These are phyloP conservation scores for Plantago major DNA, from an alignment of 257 asterid genomes.

Conservation along the genomic window DNA sequence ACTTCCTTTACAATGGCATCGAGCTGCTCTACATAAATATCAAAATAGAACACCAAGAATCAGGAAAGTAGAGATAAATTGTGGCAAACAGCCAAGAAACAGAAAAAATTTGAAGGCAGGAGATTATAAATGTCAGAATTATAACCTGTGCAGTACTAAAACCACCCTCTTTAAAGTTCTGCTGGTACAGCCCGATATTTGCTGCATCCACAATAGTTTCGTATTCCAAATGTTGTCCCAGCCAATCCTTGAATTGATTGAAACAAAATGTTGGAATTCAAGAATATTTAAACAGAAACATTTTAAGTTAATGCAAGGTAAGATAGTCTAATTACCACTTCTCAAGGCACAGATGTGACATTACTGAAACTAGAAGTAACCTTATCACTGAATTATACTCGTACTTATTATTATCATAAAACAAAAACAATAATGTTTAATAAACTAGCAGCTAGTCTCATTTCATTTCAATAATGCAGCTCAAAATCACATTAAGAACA, in stretches of 20 bases:
- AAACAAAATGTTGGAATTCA: slow-evolving; percentile 2
- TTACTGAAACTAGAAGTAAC: not conserved
- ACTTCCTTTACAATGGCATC: slow-evolving; percentile 79
- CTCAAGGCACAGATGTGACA: not conserved
- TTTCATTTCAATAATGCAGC: not conserved
- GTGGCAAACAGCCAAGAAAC: not conserved
- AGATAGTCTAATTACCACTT: not conserved
- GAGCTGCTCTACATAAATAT: slow-evolving; percentile 73
- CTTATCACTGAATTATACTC: not conserved
- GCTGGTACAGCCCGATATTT: slow-evolving; percentile 81
- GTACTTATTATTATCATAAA: no score
- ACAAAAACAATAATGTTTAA: not conserved
- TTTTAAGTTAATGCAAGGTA: not conserved
- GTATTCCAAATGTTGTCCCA: slow-evolving; percentile 59
- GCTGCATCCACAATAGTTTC: slow-evolving; percentile 94
- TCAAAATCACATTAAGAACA: not conserved
- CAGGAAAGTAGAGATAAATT: not conserved
- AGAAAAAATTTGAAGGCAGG: not conserved
- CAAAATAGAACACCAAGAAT: slow-evolving; percentile 18
- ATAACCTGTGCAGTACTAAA: slow-evolving; percentile 81
- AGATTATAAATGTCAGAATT: slow-evolving; percentile 18
- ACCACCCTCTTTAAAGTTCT: slow-evolving; percentile 86
- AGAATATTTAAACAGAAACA: not conserved
- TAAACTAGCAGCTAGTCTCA: not conserved
- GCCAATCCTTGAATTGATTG: slow-evolving; percentile 63